Conservation (phyloP, 139 green algal species). For the Coelastrella sp. region DNA sequence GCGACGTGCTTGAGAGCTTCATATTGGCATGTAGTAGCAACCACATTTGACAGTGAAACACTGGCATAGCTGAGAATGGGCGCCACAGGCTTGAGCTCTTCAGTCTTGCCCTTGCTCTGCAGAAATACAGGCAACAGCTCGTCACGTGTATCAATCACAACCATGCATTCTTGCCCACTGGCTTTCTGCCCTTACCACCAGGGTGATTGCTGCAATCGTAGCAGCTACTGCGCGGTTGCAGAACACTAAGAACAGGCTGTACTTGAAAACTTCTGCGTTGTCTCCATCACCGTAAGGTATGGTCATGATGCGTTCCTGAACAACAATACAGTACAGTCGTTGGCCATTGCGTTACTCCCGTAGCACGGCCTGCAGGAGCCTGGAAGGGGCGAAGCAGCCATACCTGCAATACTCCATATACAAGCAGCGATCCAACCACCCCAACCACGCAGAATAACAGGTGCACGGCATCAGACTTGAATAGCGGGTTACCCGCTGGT, state of each 20-base stretch:
- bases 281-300: conserved; percentile 69
- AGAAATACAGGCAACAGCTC: not conserved
- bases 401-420: conserved; percentile 90
- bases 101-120: conserved; percentile 61
- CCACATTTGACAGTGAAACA: conserved; percentile 93
- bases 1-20: conserved; percentile 97
- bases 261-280: conserved; percentile 84
- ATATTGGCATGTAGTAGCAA: conserved; percentile 98
- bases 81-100: conserved; percentile 75
- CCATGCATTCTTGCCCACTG: too few relatives aligned
- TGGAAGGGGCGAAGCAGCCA: not conserved
- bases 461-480: conserved; percentile 44
- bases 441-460: conserved; percentile 73
- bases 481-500: not conserved
- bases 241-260: conserved; percentile 95
- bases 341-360: not conserved
- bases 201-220: conserved; percentile 60
- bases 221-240: conserved; percentile 93
- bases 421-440: conserved; percentile 79
- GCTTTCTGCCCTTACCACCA: conserved; percentile 57
- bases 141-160: not conserved
- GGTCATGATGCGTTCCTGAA: conserved; percentile 96
- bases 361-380: not conserved
- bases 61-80: conserved; percentile 82
- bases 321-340: not conserved